These are phyloP conservation scores for Cetradonia linearis DNA, from an alignment of 495 filamentous ascomycete species.

Conservation along the genomic window DNA sequence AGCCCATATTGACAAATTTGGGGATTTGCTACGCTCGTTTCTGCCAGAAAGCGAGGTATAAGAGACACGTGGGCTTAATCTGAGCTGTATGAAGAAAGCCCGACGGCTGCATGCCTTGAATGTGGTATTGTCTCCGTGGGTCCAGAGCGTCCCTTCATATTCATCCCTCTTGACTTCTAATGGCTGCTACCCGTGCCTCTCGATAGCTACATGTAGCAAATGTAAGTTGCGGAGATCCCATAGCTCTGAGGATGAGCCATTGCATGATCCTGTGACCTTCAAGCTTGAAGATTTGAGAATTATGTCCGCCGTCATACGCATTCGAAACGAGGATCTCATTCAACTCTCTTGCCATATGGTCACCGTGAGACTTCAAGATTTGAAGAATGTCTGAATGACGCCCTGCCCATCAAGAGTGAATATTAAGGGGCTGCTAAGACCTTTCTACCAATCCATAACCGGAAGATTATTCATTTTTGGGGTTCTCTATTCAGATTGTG, in stretches of 20 bases:
- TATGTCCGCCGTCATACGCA: too few species aligned
- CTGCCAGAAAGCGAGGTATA: constrained; percentile 24
- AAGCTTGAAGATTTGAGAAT: neutral
- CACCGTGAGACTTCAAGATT: neutral
- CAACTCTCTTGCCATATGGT: neutral
- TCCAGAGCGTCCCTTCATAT: neutral
- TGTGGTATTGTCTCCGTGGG: neutral
- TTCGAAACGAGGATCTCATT: neutral
- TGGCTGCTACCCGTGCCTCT: neutral
- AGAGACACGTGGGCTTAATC: neutral
- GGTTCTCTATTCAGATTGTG: neutral
- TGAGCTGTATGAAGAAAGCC: neutral
- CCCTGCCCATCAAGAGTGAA: neutral
- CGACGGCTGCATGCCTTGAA: neutral
- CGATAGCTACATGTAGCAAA: neutral
- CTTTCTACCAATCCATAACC: neutral
- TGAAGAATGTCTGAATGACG: neutral
- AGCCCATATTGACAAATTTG: constrained; percentile 42
- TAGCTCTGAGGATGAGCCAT: neutral
- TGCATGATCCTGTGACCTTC: neutral
- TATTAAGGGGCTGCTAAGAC: too few species aligned
- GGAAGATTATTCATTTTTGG: neutral
- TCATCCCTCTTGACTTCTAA: neutral
- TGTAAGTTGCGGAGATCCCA: neutral
- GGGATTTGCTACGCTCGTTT: constrained; percentile 41